Percentiles rank a stretch among this genome's conserved stretches.
Conservation (phyloP, 2,329 filamentous ascomycete species). For the Lecanicillium sp. region DNA sequence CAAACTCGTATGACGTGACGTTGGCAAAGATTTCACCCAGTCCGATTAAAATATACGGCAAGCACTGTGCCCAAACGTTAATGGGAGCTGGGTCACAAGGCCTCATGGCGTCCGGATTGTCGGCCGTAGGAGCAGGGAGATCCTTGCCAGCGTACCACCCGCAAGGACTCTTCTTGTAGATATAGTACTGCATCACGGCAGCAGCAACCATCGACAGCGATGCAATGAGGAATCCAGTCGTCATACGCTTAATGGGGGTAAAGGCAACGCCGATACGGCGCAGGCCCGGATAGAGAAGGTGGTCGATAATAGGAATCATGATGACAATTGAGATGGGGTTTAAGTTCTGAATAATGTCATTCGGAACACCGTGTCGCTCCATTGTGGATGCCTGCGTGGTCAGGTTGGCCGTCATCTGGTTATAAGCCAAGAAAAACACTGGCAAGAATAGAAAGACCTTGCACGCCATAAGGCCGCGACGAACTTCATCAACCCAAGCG, state of each 20-base stretch:
- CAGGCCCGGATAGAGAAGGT: slow-evolving; percentile 59
- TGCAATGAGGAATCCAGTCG: slow-evolving; percentile 60
- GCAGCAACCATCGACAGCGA: slow-evolving; percentile 52
- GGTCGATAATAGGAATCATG: slow-evolving; percentile 64
- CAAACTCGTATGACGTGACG: slow-evolving; percentile 63
- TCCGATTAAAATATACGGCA: slow-evolving; percentile 43
- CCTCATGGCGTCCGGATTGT: too few relatives aligned
- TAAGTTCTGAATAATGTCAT: slow-evolving; percentile 69
- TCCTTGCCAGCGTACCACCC: slow-evolving; percentile 43
- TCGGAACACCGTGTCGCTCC: slow-evolving; percentile 62
- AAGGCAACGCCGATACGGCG: slow-evolving; percentile 56
- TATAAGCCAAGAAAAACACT: slow-evolving; percentile 51
- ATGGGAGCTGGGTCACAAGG: slow-evolving; percentile 53
- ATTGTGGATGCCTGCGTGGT: slow-evolving; percentile 58
- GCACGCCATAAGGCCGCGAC: slow-evolving; percentile 60
- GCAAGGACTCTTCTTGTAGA: slow-evolving; percentile 56
- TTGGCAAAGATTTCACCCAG: slow-evolving; percentile 46
- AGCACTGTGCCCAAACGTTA: slow-evolving; percentile 53
- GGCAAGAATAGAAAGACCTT: slow-evolving; percentile 65
- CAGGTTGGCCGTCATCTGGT: slow-evolving; percentile 52
- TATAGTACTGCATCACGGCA: slow-evolving; percentile 50
- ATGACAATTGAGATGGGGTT: slow-evolving; percentile 70
- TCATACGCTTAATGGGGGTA: slow-evolving; percentile 69
- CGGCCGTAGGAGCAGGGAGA: too few relatives aligned
- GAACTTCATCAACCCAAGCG: slow-evolving; percentile 72